phyloP scores from a whole-genome alignment of 192 early-diverging fungal genomes.

The Linnemannia hyalina region DNA sequence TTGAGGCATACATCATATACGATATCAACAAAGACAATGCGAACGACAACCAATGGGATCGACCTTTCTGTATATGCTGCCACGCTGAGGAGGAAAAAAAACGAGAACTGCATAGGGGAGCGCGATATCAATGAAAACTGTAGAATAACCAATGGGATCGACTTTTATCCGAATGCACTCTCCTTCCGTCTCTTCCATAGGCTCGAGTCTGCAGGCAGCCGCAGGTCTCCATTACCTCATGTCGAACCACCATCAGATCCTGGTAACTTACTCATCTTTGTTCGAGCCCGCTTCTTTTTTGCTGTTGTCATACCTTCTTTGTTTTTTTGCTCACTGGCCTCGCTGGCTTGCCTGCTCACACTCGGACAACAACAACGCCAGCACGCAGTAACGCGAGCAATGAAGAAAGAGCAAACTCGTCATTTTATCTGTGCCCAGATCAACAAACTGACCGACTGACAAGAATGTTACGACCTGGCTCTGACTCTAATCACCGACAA shows the following conservation, averaged over 20 bases:
- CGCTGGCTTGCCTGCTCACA: too few relatives aligned
- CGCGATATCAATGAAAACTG: neutral
- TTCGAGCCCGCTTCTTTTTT: neutral
- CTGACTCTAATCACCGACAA: neutral
- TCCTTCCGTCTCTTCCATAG: constrained; percentile 16
- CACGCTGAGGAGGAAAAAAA: neutral
- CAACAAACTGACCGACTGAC: neutral
- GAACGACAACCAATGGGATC: neutral
- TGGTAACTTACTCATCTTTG: constrained; percentile 42
- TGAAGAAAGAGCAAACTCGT: neutral
- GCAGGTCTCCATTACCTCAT: constrained; percentile 65
- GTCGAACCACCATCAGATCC: constrained; percentile 67
- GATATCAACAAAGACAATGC: neutral
- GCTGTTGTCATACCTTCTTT: neutral
- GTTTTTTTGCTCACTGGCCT: neutral
- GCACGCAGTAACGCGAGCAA: neutral
- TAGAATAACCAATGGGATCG: constrained; percentile 5
- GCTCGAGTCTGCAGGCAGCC: constrained; percentile 61
- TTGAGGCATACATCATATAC: neutral
- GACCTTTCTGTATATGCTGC: neutral
- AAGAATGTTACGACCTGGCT: neutral
- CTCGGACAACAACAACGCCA: neutral
- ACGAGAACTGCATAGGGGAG: neutral
- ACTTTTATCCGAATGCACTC: neutral
- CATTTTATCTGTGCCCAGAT: constrained; percentile 1